These are phyloP conservation scores for Fusarium avenaceum DNA, from an alignment of 2,329 filamentous ascomycete species.

Conservation along the genomic window DNA sequence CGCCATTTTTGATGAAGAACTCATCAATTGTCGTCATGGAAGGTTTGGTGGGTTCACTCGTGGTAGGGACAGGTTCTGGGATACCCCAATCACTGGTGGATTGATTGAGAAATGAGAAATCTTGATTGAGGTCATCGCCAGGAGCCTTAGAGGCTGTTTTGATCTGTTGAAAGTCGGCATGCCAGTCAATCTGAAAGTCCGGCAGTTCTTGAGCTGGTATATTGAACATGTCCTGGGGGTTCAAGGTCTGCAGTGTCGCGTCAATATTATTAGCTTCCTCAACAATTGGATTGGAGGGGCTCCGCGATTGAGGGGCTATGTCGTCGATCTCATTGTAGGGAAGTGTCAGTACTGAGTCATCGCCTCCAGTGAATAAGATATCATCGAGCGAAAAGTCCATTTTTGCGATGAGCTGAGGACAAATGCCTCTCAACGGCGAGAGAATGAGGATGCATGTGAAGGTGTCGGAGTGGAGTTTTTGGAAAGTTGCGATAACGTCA, in stretches of 20 bases:
- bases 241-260: conserved; percentile 7
- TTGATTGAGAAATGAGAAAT: conserved; percentile 44
- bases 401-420: neutral
- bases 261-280: neutral
- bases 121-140: conserved; percentile 8
- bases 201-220: neutral
- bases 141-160: conserved; percentile 14
- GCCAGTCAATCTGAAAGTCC: conserved; percentile 37
- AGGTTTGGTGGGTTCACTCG: conserved; percentile 4
- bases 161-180: conserved; percentile 38
- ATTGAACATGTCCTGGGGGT: conserved; percentile 16
- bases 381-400: conserved; percentile 48
- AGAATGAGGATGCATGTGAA: conserved; percentile 14
- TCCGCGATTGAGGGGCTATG: conserved; percentile 28
- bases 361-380: conserved; percentile 36
- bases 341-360: conserved; percentile 36
- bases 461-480: conserved; percentile 35
- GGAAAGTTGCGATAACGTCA: conserved; percentile 26
- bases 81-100: conserved; percentile 27
- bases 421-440: neutral
- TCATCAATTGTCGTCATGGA: conserved; percentile 52
- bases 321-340: conserved; percentile 35
- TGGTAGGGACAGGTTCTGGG: conserved; percentile 7
- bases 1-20: conserved; percentile 58
- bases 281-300: conserved; percentile 24